Percentiles rank a stretch among this genome's conserved stretches.
Evolutionary conservation across 148 eudicot genomes (phyloP).

Genomic region (Fagopyrum homotropicum): DNA sequence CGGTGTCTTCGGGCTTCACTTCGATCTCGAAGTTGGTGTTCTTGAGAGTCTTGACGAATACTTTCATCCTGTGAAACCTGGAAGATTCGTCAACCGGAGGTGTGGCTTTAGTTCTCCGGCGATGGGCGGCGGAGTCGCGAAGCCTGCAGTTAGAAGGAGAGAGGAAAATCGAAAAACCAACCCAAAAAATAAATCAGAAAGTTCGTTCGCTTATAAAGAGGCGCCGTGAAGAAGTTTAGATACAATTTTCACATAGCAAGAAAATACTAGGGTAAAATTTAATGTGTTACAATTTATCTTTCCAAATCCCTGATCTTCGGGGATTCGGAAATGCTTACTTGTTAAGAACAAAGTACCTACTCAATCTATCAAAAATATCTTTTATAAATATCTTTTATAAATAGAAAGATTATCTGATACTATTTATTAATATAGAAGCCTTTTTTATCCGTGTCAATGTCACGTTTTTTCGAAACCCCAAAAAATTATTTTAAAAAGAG

Average conservation of each 20-base stretch:
- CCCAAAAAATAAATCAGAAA: background rate
- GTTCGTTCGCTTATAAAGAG: background rate
- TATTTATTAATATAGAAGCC: too few relatives aligned
- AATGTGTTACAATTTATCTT: too few relatives aligned
- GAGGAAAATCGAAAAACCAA: background rate
- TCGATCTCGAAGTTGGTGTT: conserved; percentile 73
- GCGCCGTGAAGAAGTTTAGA: background rate
- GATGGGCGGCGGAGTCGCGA: conserved; percentile 7
- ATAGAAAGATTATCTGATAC: too few relatives aligned
- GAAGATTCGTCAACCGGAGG: background rate
- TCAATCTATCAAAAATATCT: too few relatives aligned
- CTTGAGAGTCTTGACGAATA: conserved; percentile 68
- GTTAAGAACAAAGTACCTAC: too few relatives aligned
- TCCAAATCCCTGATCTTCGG: too few relatives aligned
- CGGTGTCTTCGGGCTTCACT: conserved; percentile 65
- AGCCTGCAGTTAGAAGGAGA: conserved; percentile 5
- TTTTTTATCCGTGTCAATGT: too few relatives aligned
- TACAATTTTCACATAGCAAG: background rate
- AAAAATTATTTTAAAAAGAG: too few relatives aligned
- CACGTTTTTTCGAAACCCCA: too few relatives aligned
- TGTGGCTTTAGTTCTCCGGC: background rate
- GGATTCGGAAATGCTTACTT: too few relatives aligned
- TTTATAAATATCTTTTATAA: too few relatives aligned
- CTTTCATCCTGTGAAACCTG: conserved; percentile 35
- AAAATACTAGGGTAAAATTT: too few relatives aligned